phyloP scores from a whole-genome alignment of 2,329 filamentous ascomycete genomes.

The Fusarium camptoceras region DNA sequence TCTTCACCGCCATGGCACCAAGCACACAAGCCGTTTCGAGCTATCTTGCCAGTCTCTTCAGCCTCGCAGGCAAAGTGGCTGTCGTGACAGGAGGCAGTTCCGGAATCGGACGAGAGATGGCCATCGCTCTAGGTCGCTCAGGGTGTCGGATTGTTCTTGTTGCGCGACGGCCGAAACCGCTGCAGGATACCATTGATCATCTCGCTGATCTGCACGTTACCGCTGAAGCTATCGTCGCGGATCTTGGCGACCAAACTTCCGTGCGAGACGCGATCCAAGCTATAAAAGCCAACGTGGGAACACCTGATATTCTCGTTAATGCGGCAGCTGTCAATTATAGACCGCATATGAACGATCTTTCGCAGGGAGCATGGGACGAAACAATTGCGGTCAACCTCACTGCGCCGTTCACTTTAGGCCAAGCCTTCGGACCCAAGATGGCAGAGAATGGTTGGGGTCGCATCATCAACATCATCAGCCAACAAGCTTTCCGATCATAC shows the following conservation, averaged over 20 bases:
- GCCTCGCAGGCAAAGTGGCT: constrained; percentile 47
- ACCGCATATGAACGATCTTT: constrained; percentile 48
- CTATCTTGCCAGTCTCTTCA: constrained; percentile 49
- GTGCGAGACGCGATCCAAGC: constrained; percentile 29
- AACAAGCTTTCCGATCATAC: constrained; percentile 49
- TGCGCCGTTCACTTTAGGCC: constrained; percentile 49
- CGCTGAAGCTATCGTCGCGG: constrained; percentile 37
- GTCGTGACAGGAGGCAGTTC: constrained; percentile 52
- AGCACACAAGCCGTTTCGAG: constrained; percentile 9
- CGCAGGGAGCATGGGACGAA: constrained; percentile 47
- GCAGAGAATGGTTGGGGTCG: constrained; percentile 48
- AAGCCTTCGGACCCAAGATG: constrained; percentile 50
- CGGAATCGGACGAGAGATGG: constrained; percentile 52
- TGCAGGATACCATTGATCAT: constrained; percentile 41
- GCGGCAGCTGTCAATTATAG: constrained; percentile 49
- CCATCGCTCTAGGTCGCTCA: constrained; percentile 46
- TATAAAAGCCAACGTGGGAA: constrained; percentile 40
- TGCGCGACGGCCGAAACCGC: constrained; percentile 44
- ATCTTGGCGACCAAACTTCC: constrained; percentile 33
- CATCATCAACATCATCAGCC: constrained; percentile 51
- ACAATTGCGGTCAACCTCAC: constrained; percentile 51
- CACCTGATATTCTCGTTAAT: constrained; percentile 51
- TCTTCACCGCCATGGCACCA: constrained; percentile 26
- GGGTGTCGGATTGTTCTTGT: constrained; percentile 50
- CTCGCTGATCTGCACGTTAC: constrained; percentile 44